Evolutionary conservation across 2,329 filamentous ascomycete species (phyloP).

Genomic region (Ascochyta rabiei): DNA sequence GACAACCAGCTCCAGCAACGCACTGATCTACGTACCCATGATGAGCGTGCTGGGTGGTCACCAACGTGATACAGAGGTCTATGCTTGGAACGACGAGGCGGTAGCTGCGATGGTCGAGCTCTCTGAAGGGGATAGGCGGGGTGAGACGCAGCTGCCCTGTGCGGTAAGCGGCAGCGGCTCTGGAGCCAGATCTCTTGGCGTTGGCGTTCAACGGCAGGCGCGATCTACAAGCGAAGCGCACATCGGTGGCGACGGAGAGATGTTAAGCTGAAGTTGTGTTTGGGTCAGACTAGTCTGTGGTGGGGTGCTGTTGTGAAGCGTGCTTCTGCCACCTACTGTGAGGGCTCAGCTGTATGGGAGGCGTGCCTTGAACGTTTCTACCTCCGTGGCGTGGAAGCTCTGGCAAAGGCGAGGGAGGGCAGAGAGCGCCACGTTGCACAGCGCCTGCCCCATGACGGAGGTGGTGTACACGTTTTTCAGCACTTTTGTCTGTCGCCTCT

Average conservation of each 20-base stretch:
- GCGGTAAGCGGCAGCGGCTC: conserved; percentile 11
- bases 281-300: too few relatives aligned
- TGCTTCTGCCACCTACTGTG: not conserved
- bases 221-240: conserved; percentile 2
- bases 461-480: too few relatives aligned
- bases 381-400: too few relatives aligned
- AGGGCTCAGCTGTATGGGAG: too few relatives aligned
- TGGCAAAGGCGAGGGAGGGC: too few relatives aligned
- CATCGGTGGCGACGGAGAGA: too few relatives aligned
- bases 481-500: too few relatives aligned
- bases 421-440: not conserved
- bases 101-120: conserved; percentile 10
- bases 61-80: not conserved
- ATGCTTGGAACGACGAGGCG: not conserved
- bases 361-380: too few relatives aligned
- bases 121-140: conserved; percentile 12
- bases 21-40: conserved; percentile 4
- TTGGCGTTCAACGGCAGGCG: not conserved
- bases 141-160: conserved; percentile 10
- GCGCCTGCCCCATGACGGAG: not conserved
- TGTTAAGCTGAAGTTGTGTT: too few relatives aligned
- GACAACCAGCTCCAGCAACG: not conserved
- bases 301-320: not conserved
- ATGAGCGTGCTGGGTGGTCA: not conserved
- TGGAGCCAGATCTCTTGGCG: conserved; percentile 7